These are phyloP conservation scores for Omphalotus guepiniiformis DNA, from an alignment of 768 basidiomycete species.

Conservation along the genomic window DNA sequence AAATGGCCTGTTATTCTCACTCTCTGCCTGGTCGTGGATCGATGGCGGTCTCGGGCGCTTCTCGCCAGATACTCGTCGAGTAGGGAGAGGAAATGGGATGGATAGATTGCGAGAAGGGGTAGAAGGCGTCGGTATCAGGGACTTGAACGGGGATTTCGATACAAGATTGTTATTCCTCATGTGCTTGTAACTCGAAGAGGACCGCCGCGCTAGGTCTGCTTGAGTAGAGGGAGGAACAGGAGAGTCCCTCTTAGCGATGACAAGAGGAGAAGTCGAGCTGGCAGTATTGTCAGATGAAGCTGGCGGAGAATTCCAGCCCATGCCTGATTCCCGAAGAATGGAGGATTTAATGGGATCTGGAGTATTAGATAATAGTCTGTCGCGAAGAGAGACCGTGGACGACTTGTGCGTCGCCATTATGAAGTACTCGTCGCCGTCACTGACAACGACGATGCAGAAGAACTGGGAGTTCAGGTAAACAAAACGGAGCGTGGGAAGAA, in stretches of 20 bases:
- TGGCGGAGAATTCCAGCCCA: slow-evolving; percentile 56
- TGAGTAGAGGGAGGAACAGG: slow-evolving; percentile 38
- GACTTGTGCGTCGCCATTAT: slow-evolving; percentile 20
- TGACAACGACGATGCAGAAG: no score
- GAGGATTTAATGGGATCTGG: slow-evolving; percentile 62
- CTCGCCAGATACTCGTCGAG: slow-evolving; percentile 65
- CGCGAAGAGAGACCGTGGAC: slow-evolving; percentile 47
- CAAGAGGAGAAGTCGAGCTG: slow-evolving; percentile 57
- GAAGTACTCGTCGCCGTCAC: slow-evolving; percentile 1
- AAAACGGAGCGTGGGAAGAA: no score
- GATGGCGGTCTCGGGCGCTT: slow-evolving; percentile 72
- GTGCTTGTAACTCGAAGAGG: slow-evolving; percentile 77
- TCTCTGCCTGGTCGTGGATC: slow-evolving; percentile 64
- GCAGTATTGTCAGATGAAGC: slow-evolving; percentile 27
- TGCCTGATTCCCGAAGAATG: slow-evolving; percentile 58
- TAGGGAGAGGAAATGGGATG: slow-evolving; percentile 31
- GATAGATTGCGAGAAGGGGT: slow-evolving; percentile 28
- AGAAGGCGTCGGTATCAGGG: slow-evolving; percentile 51
- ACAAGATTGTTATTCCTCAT: slow-evolving; percentile 75
- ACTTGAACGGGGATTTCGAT: slow-evolving; percentile 83
- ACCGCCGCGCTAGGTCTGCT: slow-evolving; percentile 55
- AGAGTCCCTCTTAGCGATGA: slow-evolving; percentile 69
- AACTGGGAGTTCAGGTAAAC: no score
- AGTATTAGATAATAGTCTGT: slow-evolving; percentile 58
- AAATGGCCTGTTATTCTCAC: slow-evolving; percentile 67